Evolutionary conservation across 225 moss, liverwort and hornwort species (phyloP), one percentile per base, ranked within the genome.

Genomic region (Sphagnum contortum): DNA sequence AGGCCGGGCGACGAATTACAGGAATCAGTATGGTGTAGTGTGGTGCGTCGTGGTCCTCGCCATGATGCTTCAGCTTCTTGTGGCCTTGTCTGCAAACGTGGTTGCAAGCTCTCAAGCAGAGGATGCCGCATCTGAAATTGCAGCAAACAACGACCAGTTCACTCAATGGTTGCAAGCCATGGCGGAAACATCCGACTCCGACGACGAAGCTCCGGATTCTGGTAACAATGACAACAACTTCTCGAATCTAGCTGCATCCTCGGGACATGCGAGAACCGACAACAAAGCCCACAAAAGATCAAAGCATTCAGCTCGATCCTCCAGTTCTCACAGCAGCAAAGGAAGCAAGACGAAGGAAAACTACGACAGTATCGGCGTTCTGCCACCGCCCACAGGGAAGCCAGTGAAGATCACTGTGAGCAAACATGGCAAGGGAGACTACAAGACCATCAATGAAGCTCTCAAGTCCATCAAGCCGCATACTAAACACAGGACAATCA

Each of bases 401-500:
- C 58, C 74, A 57, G 63, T 4, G 70, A 72, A 55, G 71, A 86
- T 89, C 63, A 77, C 70, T 0, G 89, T 89, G 29, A 82, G 80
- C 63, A 81, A 86, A 64, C 72, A 78, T 52, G 89, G 89, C 60
- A 74, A 75, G 10, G 80, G 76, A 10, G 76, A 77, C 57, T 80
- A 75, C 73, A 72, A 67, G 62, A 75, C 80, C 65, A 72, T 89
- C 64, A 83, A 83, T 57, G 83, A 66, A 5, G 89, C 89, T 3
- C 70, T 89, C 13, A 69, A 80, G 67, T 76, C 73, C 46, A 70
- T 89, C 9, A 48, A 67, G 3, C 64, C 59, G 66, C 66, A 83
- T 55, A 65, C 55, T 67, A 83, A 63, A 52, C 66, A 83, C 70
- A 80, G 89, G 11, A 78, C 80, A 8, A 50, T 84, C 46, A 66